Conservation (phyloP, 345 rosid species). For the Theobroma cacao region DNA sequence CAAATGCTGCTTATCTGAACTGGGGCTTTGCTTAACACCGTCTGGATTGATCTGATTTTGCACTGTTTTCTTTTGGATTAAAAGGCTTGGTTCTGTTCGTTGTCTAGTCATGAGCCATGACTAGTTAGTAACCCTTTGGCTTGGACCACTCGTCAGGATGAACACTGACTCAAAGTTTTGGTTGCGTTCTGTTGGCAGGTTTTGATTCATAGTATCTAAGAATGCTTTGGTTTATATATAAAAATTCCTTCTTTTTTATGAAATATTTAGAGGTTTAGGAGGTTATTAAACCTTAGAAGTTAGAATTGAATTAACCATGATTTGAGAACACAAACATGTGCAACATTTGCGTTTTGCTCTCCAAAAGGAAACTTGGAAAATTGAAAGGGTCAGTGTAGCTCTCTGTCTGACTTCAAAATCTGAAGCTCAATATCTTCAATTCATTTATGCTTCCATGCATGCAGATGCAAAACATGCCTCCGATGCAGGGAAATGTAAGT, state of each 20-base stretch:
- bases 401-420: too few relatives aligned
- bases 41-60: neutral
- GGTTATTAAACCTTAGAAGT: neutral
- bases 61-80: neutral
- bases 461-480: neutral
- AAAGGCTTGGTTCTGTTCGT: neutral
- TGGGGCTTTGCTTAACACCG: neutral
- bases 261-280: too few relatives aligned
- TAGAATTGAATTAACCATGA: neutral
- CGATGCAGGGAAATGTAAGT: neutral
- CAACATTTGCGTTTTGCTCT: too few relatives aligned
- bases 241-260: too few relatives aligned
- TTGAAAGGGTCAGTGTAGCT: too few relatives aligned
- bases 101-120: neutral
- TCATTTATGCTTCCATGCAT: neutral
- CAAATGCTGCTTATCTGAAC: neutral
- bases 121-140: neutral
- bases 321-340: too few relatives aligned
- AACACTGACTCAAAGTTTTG: neutral
- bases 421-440: too few relatives aligned
- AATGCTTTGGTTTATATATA: neutral
- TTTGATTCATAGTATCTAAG: neutral
- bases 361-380: too few relatives aligned
- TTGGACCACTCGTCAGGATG: neutral
- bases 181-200: constrained; percentile 4